These are phyloP conservation scores for Eremothecium sinecaudum DNA, from an alignment of 1,139 yeast species.

Conservation along the genomic window DNA sequence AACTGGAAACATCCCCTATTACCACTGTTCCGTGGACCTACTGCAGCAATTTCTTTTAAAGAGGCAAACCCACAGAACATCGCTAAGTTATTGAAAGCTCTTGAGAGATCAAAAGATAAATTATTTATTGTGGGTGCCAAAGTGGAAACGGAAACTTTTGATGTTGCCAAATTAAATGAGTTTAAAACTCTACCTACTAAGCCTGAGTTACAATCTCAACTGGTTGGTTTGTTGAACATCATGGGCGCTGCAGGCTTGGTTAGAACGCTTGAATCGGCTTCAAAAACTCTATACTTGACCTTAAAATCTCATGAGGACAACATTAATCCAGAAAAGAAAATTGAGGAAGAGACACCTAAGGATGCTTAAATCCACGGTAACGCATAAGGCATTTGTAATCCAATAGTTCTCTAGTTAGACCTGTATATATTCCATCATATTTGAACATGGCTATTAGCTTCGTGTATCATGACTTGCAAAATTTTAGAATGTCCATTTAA, in stretches of 20 bases:
- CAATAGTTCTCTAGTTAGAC: too few relatives aligned
- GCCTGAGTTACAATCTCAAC: slow-evolving; percentile 65
- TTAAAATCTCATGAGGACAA: slow-evolving; percentile 43
- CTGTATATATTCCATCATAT: too few relatives aligned
- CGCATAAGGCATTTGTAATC: too few relatives aligned
- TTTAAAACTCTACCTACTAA: slow-evolving; percentile 69
- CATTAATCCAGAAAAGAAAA: slow-evolving; percentile 1
- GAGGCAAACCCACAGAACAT: slow-evolving; percentile 64
- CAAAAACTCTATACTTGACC: slow-evolving; percentile 62
- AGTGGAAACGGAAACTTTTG: slow-evolving; percentile 52
- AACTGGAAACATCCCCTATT: slow-evolving; percentile 52
- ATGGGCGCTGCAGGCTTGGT: slow-evolving; percentile 88
- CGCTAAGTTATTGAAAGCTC: slow-evolving; percentile 47
- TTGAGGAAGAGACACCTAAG: not conserved
- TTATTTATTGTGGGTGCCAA: slow-evolving; percentile 78
- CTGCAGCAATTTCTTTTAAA: slow-evolving; percentile 66
- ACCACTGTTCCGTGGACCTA: slow-evolving; percentile 71
- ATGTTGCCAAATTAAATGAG: slow-evolving; percentile 43
- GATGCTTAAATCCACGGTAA: too few relatives aligned
- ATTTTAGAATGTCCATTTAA: too few relatives aligned
- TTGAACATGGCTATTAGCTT: too few relatives aligned
- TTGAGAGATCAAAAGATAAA: slow-evolving; percentile 59
- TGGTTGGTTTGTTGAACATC: slow-evolving; percentile 74
- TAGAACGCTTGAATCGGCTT: slow-evolving; percentile 61
- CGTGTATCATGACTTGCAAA: too few relatives aligned